Evolutionary conservation across 2,329 filamentous ascomycete genomes (phyloP).

Genomic region (Colletotrichum euphorbiae): DNA sequence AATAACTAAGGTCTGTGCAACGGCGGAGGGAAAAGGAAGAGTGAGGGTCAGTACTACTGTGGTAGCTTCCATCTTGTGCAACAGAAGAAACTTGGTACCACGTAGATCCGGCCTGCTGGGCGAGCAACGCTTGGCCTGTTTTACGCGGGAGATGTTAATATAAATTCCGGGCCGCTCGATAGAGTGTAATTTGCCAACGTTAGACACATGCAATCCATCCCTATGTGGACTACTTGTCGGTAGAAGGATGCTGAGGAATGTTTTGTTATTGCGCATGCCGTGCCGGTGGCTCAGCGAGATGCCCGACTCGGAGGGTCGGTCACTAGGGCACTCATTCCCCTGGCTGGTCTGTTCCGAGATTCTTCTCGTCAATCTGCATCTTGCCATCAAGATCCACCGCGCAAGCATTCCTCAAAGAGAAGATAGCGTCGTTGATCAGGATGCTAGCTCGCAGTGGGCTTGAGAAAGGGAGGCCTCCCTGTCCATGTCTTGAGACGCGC

Average conservation of each 20-base stretch:
- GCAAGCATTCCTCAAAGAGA: conserved; percentile 22
- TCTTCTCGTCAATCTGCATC: background rate
- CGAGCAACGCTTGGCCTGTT: background rate
- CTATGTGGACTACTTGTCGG: background rate
- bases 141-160: background rate
- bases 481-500: conserved; percentile 27
- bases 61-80: no score
- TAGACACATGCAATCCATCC: background rate
- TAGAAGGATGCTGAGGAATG: conserved; percentile 7
- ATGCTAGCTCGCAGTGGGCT: background rate
- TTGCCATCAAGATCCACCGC: background rate
- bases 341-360: background rate
- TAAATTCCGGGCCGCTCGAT: background rate
- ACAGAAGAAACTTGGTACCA: no score
- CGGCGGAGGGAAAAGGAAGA: no score
- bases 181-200: background rate
- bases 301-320: background rate
- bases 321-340: background rate
- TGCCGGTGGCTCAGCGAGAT: background rate
- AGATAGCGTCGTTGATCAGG: background rate
- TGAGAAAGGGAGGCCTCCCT: conserved; percentile 23
- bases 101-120: no score
- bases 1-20: background rate
- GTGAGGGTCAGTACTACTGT: no score
- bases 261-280: background rate